Evolutionary conservation across 805 yeast genomes (phyloP).

Genomic region (Sugiyamaella smithiae): DNA sequence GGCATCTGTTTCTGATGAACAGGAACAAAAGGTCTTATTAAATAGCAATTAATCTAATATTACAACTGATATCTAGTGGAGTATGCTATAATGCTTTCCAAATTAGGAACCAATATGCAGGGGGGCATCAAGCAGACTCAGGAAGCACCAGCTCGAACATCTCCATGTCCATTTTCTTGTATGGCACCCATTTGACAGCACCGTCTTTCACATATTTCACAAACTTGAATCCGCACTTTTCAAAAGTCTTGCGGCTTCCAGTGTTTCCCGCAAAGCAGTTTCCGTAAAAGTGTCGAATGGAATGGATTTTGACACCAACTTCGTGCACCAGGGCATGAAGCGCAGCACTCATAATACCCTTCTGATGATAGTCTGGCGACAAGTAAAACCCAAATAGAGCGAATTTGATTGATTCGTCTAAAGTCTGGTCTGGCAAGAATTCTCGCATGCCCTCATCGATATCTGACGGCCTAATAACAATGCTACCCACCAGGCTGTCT

Average conservation of each 20-base stretch:
- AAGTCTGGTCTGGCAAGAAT: background rate
- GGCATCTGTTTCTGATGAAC: no score
- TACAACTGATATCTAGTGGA: no score
- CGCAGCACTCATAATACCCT: conserved; percentile 21
- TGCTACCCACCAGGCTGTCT: conserved; percentile 15
- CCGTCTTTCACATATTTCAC: conserved; percentile 13
- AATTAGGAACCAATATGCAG: background rate
- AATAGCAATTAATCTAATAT: no score
- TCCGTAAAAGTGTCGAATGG: conserved; percentile 14
- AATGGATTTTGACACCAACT: conserved; percentile 13
- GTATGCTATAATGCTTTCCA: no score
- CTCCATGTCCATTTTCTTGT: conserved; percentile 5
- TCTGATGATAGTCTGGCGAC: conserved; percentile 19
- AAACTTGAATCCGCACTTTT: conserved; percentile 22
- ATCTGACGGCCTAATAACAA: conserved; percentile 14
- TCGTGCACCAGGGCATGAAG: conserved; percentile 11
- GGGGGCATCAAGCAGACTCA: background rate
- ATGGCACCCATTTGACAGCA: conserved; percentile 11
- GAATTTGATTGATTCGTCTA: conserved; percentile 2
- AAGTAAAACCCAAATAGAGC: conserved; percentile 23
- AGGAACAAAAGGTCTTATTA: no score
- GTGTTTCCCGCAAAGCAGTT: conserved; percentile 17
- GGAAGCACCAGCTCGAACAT: background rate
- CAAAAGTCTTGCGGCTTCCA: conserved; percentile 21
- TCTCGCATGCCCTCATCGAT: background rate